Evolutionary conservation across 169 alveolate species (phyloP), one percentile per base, ranked within the genome.

Genomic region (Eimeria sp.): DNA sequence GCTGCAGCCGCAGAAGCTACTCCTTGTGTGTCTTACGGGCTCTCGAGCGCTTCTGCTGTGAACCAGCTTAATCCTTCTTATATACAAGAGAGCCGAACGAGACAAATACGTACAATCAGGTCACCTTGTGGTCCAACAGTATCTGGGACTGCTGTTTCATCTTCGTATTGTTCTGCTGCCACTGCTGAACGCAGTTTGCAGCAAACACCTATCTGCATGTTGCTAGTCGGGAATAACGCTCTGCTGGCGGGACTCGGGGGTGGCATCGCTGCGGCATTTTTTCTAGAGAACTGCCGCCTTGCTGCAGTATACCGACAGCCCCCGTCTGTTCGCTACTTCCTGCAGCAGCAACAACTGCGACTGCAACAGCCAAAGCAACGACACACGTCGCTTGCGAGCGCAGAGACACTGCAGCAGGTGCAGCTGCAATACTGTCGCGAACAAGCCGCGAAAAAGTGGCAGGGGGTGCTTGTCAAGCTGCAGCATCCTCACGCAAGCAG

Each of bases 181-280:
- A 49, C 47, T 5, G 51, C 25, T 51, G 72, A 10, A 30, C 18
- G 65, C 45, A 25, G 30, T 43, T n/a, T 82, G 58, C 90, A 49
- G 47, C 90, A 51, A 27, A 82, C 51, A 16, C 90, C 90, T 30
- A 82, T 73, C n/a, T 54, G 72, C 63, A 25, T 82, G 73, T 30
- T 82, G 72, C 90, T 82, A 4, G 90, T 82, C 10, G 90, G 90
- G n/a, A 82, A 82, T 51, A 82, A 82, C 90, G 90, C 90, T 30
- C 30, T 82, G 49, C 90, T 82, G 11, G 90, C 72, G 4, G 90
- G 90, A n/a, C 73, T 82, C n/a, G 73, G 72, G 25, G 90, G 72
- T 10, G 90, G 90, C 73, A 16, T 25, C 90, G n/a, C 73, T 30
- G 90, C 63, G 6, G 90, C 90, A 3, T 82, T 82, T 27, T 82